phyloP scores from a whole-genome alignment of 805 yeast genomes.

The Yarrowia deformans region DNA sequence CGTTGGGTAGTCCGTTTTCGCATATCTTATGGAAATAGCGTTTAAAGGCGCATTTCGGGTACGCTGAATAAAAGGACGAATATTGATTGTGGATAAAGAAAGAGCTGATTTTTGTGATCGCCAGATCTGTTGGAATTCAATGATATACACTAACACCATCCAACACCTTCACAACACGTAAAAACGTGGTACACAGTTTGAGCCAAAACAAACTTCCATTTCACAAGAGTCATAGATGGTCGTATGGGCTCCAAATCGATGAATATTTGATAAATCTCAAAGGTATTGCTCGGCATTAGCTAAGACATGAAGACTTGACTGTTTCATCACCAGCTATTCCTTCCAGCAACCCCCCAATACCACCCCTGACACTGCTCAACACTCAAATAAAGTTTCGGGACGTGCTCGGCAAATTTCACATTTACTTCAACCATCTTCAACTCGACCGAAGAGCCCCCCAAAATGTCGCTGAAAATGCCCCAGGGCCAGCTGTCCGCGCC shows the following conservation, averaged over 20 bases:
- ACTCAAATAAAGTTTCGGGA: conserved; percentile 3
- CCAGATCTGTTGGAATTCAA: background rate
- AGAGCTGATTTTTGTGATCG: background rate
- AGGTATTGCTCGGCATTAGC: background rate
- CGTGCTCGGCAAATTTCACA: conserved; percentile 30
- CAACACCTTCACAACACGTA: background rate
- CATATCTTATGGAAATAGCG: background rate
- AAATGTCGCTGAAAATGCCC: conserved; percentile 28
- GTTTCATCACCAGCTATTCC: too few species aligned
- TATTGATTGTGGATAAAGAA: background rate
- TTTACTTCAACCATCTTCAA: conserved; percentile 7
- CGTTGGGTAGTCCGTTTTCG: conserved; percentile 29
- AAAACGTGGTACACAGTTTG: background rate
- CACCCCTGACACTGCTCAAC: background rate
- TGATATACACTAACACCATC: background rate
- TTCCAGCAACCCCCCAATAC: background rate
- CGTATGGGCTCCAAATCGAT: background rate
- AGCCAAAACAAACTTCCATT: conserved; percentile 20
- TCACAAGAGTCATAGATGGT: conserved; percentile 10
- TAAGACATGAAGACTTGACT: too few species aligned
- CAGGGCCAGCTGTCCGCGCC: conserved; percentile 28
- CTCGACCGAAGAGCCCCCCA: conserved; percentile 12
- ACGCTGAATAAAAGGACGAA: background rate
- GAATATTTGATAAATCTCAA: background rate
- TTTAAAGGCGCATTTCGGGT: conserved; percentile 6